phyloP scores from a whole-genome alignment of 83 land plant genomes.

The Diphasiastrum complanatum region DNA sequence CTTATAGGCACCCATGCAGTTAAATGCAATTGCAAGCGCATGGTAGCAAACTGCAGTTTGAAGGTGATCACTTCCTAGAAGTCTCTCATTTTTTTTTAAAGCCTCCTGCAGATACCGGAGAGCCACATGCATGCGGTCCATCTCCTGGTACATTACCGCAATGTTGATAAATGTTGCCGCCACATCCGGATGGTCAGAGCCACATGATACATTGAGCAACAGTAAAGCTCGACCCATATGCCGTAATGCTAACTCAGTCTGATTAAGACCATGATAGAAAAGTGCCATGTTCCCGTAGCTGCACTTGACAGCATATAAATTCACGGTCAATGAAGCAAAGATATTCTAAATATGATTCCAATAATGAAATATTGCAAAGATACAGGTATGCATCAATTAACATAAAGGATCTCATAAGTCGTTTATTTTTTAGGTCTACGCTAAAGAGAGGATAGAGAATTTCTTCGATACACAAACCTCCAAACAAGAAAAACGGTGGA shows the following conservation, averaged over 20 bases:
- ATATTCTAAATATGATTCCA: background rate
- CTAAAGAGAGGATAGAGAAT: too few species aligned
- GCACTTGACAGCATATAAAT: conserved; percentile 17
- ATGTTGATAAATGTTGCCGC: conserved; percentile 97
- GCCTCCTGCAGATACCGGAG: conserved; percentile 96
- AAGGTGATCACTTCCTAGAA: conserved; percentile 87
- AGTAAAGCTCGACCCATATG: conserved; percentile 94
- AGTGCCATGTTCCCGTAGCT: conserved; percentile 99
- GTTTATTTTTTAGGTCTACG: too few species aligned
- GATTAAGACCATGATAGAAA: conserved; percentile 96
- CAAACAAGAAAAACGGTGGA: too few species aligned
- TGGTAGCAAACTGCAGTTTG: conserved; percentile 99
- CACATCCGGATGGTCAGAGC: conserved; percentile 97
- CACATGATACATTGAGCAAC: conserved; percentile 75
- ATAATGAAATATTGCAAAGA: background rate
- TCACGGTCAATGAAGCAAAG: background rate
- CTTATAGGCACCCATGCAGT: conserved; percentile 98
- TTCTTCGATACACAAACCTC: too few species aligned
- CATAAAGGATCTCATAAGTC: too few species aligned
- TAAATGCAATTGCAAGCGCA: conserved; percentile 98
- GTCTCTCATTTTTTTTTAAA: conserved; percentile 84
- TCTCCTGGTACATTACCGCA: conserved; percentile 99
- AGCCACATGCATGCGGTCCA: conserved; percentile 90
- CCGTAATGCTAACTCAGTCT: conserved; percentile 83
- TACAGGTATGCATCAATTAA: too few species aligned